These are phyloP conservation scores for Scedosporium aurantiacum DNA, from an alignment of 2,329 filamentous ascomycete species.

Conservation along the genomic window DNA sequence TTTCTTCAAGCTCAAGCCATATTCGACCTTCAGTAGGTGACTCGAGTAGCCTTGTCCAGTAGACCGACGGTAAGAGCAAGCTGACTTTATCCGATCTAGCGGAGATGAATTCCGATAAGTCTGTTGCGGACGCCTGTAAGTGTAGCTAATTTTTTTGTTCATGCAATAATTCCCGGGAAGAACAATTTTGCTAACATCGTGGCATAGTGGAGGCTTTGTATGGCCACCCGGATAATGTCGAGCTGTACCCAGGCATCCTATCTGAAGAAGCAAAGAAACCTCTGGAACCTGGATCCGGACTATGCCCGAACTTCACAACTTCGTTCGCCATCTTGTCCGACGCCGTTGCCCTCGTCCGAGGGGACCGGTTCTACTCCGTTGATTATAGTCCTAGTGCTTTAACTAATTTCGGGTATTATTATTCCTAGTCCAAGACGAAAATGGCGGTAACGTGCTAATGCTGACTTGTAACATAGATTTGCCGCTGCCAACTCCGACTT, in stretches of 20 bases:
- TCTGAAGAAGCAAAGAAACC: constrained; percentile 57
- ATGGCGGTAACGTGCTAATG: not conserved
- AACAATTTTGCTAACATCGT: not conserved
- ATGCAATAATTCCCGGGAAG: not conserved
- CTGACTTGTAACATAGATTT: not conserved
- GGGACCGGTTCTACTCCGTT: constrained; percentile 53
- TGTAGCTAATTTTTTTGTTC: not conserved
- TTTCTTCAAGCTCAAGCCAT: constrained; percentile 45
- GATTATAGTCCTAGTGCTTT: constrained; percentile 29
- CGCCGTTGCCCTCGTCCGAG: constrained; percentile 58
- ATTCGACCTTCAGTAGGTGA: constrained; percentile 38
- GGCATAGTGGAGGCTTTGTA: constrained; percentile 30
- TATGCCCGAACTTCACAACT: constrained; percentile 56
- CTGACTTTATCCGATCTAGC: constrained; percentile 6
- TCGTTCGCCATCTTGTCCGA: constrained; percentile 60
- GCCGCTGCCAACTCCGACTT: constrained; percentile 3
- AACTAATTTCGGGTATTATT: constrained; percentile 15
- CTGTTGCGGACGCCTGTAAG: constrained; percentile 38
- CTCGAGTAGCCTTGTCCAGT: not conserved
- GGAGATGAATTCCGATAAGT: constrained; percentile 44
- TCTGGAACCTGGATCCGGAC: constrained; percentile 54
- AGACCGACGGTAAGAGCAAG: not conserved
- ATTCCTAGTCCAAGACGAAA: not conserved
- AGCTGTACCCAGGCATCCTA: constrained; percentile 54
- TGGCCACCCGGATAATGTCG: constrained; percentile 49